These are phyloP conservation scores for Quercus agrifolia DNA, from an alignment of 306 rosid genomes.

Conservation along the genomic window DNA sequence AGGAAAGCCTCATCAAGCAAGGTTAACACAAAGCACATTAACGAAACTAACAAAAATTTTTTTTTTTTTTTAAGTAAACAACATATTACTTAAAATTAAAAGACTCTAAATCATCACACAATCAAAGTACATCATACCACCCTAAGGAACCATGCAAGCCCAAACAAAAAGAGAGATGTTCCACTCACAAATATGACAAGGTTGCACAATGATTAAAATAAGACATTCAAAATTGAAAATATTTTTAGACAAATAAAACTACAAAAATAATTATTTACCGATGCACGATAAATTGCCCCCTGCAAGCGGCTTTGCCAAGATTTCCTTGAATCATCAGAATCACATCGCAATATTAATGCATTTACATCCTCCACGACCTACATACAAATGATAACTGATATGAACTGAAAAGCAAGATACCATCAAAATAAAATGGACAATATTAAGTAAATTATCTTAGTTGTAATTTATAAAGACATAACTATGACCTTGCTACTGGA, in stretches of 20 bases:
- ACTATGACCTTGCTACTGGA: constrained; percentile 55
- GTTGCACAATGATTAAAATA: neutral
- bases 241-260: neutral
- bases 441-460: neutral
- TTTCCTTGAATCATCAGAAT: constrained; percentile 71
- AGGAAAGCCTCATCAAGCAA: neutral
- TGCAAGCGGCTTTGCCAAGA: constrained; percentile 81
- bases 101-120: neutral
- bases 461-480: constrained; percentile 17
- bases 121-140: neutral
- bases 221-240: neutral
- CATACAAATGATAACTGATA: constrained; percentile 10
- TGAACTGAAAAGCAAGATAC: constrained; percentile 16
- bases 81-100: neutral
- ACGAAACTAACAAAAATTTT: neutral
- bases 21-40: neutral
- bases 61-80: neutral
- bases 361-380: constrained; percentile 89
- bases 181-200: neutral
- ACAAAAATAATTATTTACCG: constrained; percentile 46
- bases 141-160: neutral
- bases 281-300: constrained; percentile 89
- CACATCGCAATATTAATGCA: constrained; percentile 76
- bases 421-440: constrained; percentile 5
- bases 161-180: neutral